Evolutionary conservation across 345 rosid genomes (phyloP).

Genomic region (Pelargonium nanum): DNA sequence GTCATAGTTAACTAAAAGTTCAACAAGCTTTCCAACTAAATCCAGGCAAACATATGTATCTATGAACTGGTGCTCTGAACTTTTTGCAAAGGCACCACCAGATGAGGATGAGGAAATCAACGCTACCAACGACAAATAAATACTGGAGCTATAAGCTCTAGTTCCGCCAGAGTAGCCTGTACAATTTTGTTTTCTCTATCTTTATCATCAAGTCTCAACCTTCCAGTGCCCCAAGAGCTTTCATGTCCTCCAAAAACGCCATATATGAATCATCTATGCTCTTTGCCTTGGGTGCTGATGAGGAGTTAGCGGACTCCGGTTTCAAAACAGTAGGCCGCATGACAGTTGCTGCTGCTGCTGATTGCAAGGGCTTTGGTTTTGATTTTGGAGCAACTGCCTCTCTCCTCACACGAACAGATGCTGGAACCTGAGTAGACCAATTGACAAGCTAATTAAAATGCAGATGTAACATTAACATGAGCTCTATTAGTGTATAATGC

Average conservation of each 20-base stretch:
- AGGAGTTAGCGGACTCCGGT: constrained; percentile 32
- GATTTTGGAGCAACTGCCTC: constrained; percentile 55
- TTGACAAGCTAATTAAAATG: not conserved
- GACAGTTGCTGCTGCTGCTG: constrained; percentile 18
- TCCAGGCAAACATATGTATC: no score
- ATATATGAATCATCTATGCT: constrained; percentile 83
- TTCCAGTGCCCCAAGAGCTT: constrained; percentile 96
- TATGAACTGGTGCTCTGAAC: no score
- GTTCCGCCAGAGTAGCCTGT: not conserved
- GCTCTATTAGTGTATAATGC: not conserved
- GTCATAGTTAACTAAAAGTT: no score
- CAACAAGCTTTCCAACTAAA: no score
- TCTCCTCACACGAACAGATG: constrained; percentile 91
- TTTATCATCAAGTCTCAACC: constrained; percentile 21
- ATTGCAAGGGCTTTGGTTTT: constrained; percentile 46
- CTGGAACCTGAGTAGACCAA: constrained; percentile 60
- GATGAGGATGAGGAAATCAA: not conserved
- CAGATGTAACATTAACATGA: not conserved
- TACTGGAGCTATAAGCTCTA: not conserved
- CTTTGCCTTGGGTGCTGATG: constrained; percentile 46
- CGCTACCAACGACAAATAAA: not conserved
- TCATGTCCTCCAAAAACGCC: constrained; percentile 95
- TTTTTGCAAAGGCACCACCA: no score
- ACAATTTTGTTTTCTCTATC: not conserved
- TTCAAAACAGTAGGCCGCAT: constrained; percentile 30